These are phyloP conservation scores for Thermomucor indicae-seudaticae DNA, from an alignment of 371 early-diverging fungal species.

Conservation along the genomic window DNA sequence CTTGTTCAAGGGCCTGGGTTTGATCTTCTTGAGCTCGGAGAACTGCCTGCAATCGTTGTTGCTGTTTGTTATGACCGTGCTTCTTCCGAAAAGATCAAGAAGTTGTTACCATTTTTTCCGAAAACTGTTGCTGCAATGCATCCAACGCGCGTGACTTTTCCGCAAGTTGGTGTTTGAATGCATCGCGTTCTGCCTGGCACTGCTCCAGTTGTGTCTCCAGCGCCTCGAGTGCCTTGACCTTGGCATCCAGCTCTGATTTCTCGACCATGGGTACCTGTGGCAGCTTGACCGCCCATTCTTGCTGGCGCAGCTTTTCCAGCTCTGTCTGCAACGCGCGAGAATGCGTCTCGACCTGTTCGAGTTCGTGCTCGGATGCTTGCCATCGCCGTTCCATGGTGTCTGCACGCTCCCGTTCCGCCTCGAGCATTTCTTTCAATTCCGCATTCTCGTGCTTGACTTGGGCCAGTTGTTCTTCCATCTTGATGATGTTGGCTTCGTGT, in stretches of 20 bases:
- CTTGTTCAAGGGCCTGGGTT: constrained; percentile 41
- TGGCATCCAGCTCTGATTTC: constrained; percentile 9
- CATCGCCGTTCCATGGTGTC: constrained; percentile 23
- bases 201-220: constrained; percentile 2
- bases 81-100: no score
- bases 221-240: constrained; percentile 7
- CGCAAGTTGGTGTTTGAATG: neutral
- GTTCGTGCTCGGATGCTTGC: constrained; percentile 20
- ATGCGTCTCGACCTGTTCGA: constrained; percentile 35
- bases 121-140: constrained; percentile 18
- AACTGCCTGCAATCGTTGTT: neutral
- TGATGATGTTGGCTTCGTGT: neutral
- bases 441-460: constrained; percentile 6
- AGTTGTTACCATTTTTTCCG: constrained; percentile 12
- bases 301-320: constrained; percentile 21
- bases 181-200: constrained; percentile 1
- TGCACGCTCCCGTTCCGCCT: constrained; percentile 23
- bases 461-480: constrained; percentile 8
- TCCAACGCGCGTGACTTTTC: constrained; percentile 3
- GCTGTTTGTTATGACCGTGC: no score
- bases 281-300: constrained; percentile 7
- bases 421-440: no score
- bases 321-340: constrained; percentile 24
- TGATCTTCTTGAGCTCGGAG: constrained; percentile 12
- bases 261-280: neutral